Base-by-base conservation (phyloP, 805 yeast genomes). In the Naumovozyma baii region DNA sequence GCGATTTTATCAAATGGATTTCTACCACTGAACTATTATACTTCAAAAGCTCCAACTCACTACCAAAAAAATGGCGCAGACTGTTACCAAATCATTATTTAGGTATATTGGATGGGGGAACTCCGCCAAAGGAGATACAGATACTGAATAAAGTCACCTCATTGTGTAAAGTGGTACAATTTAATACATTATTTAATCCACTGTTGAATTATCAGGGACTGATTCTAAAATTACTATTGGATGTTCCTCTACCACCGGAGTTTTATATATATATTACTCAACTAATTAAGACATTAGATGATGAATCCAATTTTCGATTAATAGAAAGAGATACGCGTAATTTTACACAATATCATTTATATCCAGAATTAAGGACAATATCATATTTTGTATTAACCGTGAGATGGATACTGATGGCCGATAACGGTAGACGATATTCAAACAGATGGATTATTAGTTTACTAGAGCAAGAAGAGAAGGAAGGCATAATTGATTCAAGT, bases 21-120 rank as follows among this genome's bases (percentile, higher is more conserved):
- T 50, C 64, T 20, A 48, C 61, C 2, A 72, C 72, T 36, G 59
- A 62, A 25, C 56, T 81, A 1, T 83, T 84, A 2, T 73, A 66
- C 47, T 55, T 69, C 45, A 66, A 60, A 37, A 64, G 73, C 4
- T 42, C 57, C 15, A 58, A 54, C 31, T 42, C 60, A 7, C 40
- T 76, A 3, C 79, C 82, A 7, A 48, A 51, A 20, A 35, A 45
- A 1, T 50, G 67, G 54, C 42, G 59, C 17, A 56, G 59, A 37
- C 56, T 58, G 38, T 44, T 76, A 25, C 73, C 76, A 0, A 50
- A 58, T 19, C 50, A 59, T 31, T 64, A 64, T 45, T 44, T 64
- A 19, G 47, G 54, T n/a, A 36, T 54, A 15, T 54, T 74, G 14
- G 68, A 69, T 34, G 72, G 75, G 9, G 49, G 52, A 5, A 48